Conservation (phyloP, 805 yeast genomes). For the Wickerhamomyces queroliae region DNA sequence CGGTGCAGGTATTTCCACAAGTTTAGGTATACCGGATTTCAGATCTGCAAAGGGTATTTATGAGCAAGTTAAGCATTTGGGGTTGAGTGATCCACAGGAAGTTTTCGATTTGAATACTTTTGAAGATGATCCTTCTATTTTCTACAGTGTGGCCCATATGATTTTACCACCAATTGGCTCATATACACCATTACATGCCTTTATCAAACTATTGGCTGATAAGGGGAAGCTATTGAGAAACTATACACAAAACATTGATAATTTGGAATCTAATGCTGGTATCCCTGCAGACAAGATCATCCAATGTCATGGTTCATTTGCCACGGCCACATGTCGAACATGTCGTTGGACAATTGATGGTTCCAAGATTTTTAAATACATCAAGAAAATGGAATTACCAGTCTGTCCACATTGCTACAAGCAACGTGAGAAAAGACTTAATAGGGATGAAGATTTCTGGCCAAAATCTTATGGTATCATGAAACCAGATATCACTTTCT, state of each 20-base stretch:
- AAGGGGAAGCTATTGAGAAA: conserved; percentile 73
- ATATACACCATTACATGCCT: conserved; percentile 76
- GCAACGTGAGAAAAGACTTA: conserved; percentile 31
- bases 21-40: conserved; percentile 88
- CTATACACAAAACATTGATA: conserved; percentile 90
- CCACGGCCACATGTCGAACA: conserved; percentile 76
- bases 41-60: conserved; percentile 86
- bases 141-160: conserved; percentile 82
- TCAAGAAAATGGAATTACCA: conserved; percentile 57
- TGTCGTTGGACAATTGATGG: conserved; percentile 69
- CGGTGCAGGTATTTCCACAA: conserved; percentile 92
- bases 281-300: conserved; percentile 58
- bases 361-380: conserved; percentile 50
- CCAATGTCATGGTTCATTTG: conserved; percentile 93
- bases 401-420: conserved; percentile 62
- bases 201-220: conserved; percentile 67
- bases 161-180: conserved; percentile 67
- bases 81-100: conserved; percentile 83
- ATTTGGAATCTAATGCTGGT: conserved; percentile 79
- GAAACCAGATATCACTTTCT: conserved; percentile 91
- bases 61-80: conserved; percentile 57
- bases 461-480: conserved; percentile 66
- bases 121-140: conserved; percentile 68
- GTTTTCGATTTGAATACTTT: conserved; percentile 76
- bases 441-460: conserved; percentile 18